A percentile compares a stretch with the other conserved stretches of the same genome.
phyloP scores from a whole-genome alignment of 306 rosid species.

The Sphenostylis stenocarpa region DNA sequence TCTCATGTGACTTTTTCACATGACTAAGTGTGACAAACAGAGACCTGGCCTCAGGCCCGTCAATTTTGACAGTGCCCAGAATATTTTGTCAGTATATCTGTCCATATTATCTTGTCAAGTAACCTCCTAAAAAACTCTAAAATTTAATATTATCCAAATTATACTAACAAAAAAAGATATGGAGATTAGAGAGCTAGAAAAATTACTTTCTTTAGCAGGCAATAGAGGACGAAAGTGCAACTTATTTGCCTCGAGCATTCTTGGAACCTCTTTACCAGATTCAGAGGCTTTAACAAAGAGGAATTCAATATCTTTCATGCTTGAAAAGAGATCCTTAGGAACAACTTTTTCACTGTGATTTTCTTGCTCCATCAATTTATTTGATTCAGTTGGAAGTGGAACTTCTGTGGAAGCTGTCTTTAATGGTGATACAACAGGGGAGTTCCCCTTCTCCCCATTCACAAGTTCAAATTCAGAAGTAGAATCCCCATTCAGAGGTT shows the following conservation, averaged over 20 bases:
- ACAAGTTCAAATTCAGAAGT: slow-evolving; percentile 50
- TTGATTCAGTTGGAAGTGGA: slow-evolving; percentile 38
- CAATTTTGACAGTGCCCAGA: neutral
- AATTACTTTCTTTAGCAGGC: slow-evolving; percentile 66
- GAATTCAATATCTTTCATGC: slow-evolving; percentile 73
- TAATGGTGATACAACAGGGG: slow-evolving; percentile 43
- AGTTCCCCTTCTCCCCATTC: slow-evolving; percentile 50
- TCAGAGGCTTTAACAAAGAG: slow-evolving; percentile 75
- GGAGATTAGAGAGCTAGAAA: slow-evolving; percentile 32
- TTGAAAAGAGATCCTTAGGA: slow-evolving; percentile 70
- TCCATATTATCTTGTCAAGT: neutral
- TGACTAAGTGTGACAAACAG: neutral
- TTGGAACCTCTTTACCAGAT: slow-evolving; percentile 83
- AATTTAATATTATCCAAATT: slow-evolving; percentile 8
- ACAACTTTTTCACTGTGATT: slow-evolving; percentile 55
- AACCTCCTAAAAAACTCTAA: slow-evolving; percentile 1
- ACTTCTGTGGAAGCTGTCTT: slow-evolving; percentile 44
- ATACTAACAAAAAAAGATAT: slow-evolving; percentile 4
- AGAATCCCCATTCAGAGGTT: slow-evolving; percentile 45
- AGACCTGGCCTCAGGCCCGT: neutral
- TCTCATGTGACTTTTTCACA: slow-evolving; percentile 1
- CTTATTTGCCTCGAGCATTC: slow-evolving; percentile 94
- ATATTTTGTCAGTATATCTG: neutral
- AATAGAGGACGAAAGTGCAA: slow-evolving; percentile 76
- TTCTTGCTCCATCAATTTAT: slow-evolving; percentile 46